Conservation (phyloP, 345 rosid species). For the Citropsis articulata region DNA sequence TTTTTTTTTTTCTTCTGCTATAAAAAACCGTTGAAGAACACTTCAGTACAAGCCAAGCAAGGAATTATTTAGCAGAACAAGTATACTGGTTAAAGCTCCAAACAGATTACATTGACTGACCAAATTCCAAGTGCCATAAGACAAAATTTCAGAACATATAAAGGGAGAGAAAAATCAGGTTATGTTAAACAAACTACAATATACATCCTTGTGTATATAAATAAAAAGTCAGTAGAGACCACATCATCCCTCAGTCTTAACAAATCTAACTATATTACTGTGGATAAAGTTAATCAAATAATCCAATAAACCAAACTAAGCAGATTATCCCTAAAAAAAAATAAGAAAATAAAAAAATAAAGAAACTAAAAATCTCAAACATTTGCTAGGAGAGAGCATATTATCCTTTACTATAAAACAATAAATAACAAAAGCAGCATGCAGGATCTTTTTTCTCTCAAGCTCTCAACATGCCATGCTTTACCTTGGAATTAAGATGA, state of each 20-base stretch:
- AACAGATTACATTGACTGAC: neutral
- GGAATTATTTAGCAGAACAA: neutral
- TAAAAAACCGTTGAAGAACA: neutral
- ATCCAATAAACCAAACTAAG: no score
- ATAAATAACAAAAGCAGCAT: neutral
- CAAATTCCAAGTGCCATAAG: neutral
- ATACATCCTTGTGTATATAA: neutral
- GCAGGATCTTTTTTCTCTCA: neutral
- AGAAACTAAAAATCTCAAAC: no score
- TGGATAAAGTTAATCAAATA: no score
- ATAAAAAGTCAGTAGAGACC: neutral
- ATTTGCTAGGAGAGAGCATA: neutral
- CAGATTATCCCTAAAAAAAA: no score
- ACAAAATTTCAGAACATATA: neutral
- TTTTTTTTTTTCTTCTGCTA: neutral
- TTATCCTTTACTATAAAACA: neutral
- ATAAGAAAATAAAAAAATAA: no score
- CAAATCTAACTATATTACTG: neutral
- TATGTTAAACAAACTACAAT: neutral
- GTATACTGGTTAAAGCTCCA: neutral
- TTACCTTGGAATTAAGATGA: conserved; percentile 85
- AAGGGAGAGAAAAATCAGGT: neutral
- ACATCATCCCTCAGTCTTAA: neutral
- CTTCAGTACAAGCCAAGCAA: neutral
- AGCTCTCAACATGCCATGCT: neutral